Conservation (phyloP, 2,329 filamentous ascomycete genomes). For the Seiridium unicorne region DNA sequence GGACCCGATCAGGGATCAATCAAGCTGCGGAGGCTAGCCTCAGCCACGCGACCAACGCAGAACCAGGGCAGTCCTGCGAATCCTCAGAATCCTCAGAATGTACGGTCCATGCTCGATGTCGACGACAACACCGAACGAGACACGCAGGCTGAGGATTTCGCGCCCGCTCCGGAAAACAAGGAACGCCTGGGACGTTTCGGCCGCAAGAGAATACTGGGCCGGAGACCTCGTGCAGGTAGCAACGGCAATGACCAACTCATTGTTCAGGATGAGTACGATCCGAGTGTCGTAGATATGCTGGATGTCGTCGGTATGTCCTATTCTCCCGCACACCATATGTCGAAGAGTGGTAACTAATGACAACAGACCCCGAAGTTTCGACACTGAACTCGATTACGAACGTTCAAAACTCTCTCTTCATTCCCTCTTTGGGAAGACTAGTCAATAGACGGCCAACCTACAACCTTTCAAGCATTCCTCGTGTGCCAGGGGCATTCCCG, state of each 20-base stretch:
- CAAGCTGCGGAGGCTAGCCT: not conserved
- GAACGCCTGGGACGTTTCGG: not conserved
- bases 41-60: not conserved
- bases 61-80: not conserved
- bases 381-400: slow-evolving; percentile 84
- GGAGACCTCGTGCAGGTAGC: not conserved
- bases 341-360: not conserved
- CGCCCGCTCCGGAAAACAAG: not conserved
- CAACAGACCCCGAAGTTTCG: slow-evolving; percentile 75
- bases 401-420: slow-evolving; percentile 84
- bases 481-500: slow-evolving; percentile 10
- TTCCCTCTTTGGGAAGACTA: slow-evolving; percentile 74
- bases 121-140: not conserved
- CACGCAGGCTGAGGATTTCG: not conserved
- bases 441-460: slow-evolving; percentile 80
- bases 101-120: slow-evolving; percentile 3
- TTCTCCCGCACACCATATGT: not conserved
- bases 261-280: slow-evolving; percentile 49
- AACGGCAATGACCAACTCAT: not conserved
- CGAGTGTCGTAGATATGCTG: slow-evolving; percentile 64
- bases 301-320: slow-evolving; percentile 62
- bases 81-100: not conserved
- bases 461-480: slow-evolving; percentile 55
- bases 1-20: not conserved
- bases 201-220: not conserved